A percentile compares a stretch with the other conserved stretches of the same genome.
phyloP scores from a whole-genome alignment of 129 eudicot genomes.

The Flaveria sonorensis region DNA sequence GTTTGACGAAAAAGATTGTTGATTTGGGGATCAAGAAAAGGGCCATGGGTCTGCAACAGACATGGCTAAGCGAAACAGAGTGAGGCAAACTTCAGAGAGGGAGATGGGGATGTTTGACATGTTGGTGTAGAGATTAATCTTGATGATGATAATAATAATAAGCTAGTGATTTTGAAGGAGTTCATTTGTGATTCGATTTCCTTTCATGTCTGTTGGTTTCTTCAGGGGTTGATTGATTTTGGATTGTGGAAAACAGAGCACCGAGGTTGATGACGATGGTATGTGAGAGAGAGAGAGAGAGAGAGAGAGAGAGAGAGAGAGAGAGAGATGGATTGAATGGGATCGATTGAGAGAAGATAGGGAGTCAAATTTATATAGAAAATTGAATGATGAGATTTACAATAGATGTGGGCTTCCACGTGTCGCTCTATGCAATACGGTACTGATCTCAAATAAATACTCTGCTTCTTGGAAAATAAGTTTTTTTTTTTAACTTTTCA shows the following conservation, averaged over 20 bases:
- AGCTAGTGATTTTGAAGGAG: neutral
- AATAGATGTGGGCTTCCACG: constrained; percentile 11
- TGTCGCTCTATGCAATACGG: neutral
- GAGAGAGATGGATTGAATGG: neutral
- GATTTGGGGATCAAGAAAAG: constrained; percentile 41
- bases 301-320: constrained; percentile 8
- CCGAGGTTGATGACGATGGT: constrained; percentile 24
- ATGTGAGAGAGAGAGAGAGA: constrained; percentile 2
- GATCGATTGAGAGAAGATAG: neutral
- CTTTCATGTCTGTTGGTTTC: constrained; percentile 12
- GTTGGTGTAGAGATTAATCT: neutral
- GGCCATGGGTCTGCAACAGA: constrained; percentile 87
- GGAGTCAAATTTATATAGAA: constrained; percentile 22
- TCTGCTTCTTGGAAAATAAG: neutral
- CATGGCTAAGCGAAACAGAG: constrained; percentile 61
- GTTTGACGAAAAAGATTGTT: neutral
- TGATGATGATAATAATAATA: too few species aligned
- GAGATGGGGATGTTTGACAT: constrained; percentile 70
- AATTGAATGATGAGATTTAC: neutral
- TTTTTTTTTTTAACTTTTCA: neutral
- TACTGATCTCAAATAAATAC: neutral
- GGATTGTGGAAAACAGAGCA: constrained; percentile 27
- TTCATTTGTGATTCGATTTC: neutral
- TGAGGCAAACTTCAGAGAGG: constrained; percentile 66
- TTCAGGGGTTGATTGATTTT: neutral